phyloP scores from a whole-genome alignment of 805 yeast genomes.

The Metschnikowia corniflorae region DNA sequence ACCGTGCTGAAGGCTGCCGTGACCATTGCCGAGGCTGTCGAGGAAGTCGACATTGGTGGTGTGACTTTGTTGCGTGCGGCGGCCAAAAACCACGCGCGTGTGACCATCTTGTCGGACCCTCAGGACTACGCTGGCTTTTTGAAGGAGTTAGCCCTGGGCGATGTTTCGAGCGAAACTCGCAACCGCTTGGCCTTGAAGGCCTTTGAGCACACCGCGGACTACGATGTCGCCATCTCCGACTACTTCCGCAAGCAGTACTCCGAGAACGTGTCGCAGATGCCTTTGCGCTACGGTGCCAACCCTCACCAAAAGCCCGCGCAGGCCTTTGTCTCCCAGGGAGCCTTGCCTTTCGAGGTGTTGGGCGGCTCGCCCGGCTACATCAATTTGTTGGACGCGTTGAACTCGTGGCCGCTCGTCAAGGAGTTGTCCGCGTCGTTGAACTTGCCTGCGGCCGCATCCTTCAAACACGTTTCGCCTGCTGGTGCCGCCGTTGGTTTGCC shows the following conservation, averaged over 20 bases:
- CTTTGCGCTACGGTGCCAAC: slow-evolving; percentile 96
- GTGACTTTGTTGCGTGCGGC: slow-evolving; percentile 97
- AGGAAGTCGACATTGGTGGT: slow-evolving; percentile 96
- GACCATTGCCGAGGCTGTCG: slow-evolving; percentile 95
- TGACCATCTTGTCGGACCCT: slow-evolving; percentile 93
- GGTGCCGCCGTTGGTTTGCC: slow-evolving; percentile 98
- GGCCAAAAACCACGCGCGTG: slow-evolving; percentile 96
- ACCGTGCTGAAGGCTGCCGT: slow-evolving; percentile 94
- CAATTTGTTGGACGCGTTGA: slow-evolving; percentile 91
- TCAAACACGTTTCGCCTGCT: slow-evolving; percentile 98
- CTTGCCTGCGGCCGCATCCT: slow-evolving; percentile 98
- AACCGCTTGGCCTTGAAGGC: slow-evolving; percentile 91
- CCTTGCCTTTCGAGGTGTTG: slow-evolving; percentile 89
- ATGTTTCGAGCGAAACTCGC: slow-evolving; percentile 67
- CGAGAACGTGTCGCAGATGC: slow-evolving; percentile 83
- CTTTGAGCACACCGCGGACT: slow-evolving; percentile 97
- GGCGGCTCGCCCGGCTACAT: slow-evolving; percentile 97
- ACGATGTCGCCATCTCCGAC: slow-evolving; percentile 93
- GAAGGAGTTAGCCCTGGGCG: slow-evolving; percentile 71
- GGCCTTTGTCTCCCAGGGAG: slow-evolving; percentile 83
- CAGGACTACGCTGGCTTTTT: slow-evolving; percentile 84
- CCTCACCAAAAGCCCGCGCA: slow-evolving; percentile 99
- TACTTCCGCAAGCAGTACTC: slow-evolving; percentile 96
- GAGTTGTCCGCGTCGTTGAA: slow-evolving; percentile 92
- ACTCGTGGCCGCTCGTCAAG: slow-evolving; percentile 98